Base-by-base conservation (phyloP, 2,329 filamentous ascomycete genomes). In the Thyridium curvatum region DNA sequence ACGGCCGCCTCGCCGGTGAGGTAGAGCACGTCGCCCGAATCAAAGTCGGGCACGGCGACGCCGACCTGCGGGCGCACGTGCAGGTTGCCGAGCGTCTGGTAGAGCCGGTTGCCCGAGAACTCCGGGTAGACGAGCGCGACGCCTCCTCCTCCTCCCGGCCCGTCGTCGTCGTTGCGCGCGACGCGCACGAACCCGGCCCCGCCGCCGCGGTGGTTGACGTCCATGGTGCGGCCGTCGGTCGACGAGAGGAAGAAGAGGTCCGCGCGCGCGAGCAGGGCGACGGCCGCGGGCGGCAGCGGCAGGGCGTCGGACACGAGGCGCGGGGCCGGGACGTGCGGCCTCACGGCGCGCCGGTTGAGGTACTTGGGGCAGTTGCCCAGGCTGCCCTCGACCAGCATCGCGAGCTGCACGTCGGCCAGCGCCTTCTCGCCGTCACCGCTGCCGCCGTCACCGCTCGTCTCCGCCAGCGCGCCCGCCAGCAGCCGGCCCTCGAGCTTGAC, bases 281-380 rank as follows among this genome's bases (percentile, higher is more conserved):
- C 45, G 1, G 81, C 84, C 36, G 69, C 66, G 8, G 55, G 49
- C 0, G 74, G 60, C 4, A 90, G 61, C 18, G 60, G 62, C 8
- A 64, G 44, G 2, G 55, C 51, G 28, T 52, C 53, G 26, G 61
- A 60, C 4, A 60, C 53, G 4, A 65, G 52, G 28, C 45, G 38
- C 4, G 84, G 76, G 12, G 66, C 54, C 3, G 83, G 72, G 1
- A 66, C 44, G 33, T 74, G 70, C 5, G 73, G 69, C 3, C 61
- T 54, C 30, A 94, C 77, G 2, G 66, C 64, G 54, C 85, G 89
- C 51, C 77, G 78, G 58, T 91, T 93, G 28, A 94, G 56, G 51
- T 94, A 94, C 59, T 94, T 94, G 2, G 88, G 87, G 51, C 87
- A 94, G 50, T 93, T 94, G 0, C 86, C 82, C 64, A 94, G 52